Conservation (phyloP, 2,329 filamentous ascomycete species). For the Ascochyta fabae region DNA sequence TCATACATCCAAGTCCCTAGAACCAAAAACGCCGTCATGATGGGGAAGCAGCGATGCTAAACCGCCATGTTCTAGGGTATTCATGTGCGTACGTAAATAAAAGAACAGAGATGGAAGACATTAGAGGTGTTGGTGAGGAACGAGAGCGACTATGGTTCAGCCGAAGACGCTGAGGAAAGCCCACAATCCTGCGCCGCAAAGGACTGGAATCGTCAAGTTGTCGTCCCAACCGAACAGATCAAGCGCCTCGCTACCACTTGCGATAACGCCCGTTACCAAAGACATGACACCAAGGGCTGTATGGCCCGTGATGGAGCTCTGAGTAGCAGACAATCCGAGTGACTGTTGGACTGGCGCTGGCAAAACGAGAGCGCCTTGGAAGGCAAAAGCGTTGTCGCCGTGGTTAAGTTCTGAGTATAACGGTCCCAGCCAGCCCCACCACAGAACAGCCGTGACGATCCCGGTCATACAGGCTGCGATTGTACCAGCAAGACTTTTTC, state of each 20-base stretch:
- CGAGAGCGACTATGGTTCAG: slow-evolving; percentile 6
- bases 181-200: slow-evolving; percentile 89
- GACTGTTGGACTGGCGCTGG: slow-evolving; percentile 65
- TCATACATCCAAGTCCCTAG: not conserved
- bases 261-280: slow-evolving; percentile 85
- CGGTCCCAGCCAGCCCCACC: slow-evolving; percentile 87
- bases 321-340: slow-evolving; percentile 65
- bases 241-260: slow-evolving; percentile 86
- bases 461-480: slow-evolving; percentile 83
- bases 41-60: slow-evolving; percentile 6
- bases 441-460: slow-evolving; percentile 79
- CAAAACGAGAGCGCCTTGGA: slow-evolving; percentile 75
- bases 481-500: slow-evolving; percentile 91
- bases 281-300: slow-evolving; percentile 81
- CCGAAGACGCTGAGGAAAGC: slow-evolving; percentile 89
- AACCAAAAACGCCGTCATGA: slow-evolving; percentile 10
- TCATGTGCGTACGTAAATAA: slow-evolving; percentile 3
- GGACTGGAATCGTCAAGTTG: slow-evolving; percentile 92
- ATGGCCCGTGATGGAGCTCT: slow-evolving; percentile 70
- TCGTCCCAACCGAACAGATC: slow-evolving; percentile 96
- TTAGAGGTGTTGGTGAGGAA: not conserved
- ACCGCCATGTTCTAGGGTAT: slow-evolving; percentile 14
- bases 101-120: not conserved
- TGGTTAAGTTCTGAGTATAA: slow-evolving; percentile 43
- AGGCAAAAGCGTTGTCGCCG: slow-evolving; percentile 73